Conservation (phyloP, 441 rosid species). For the Iberis amara region DNA sequence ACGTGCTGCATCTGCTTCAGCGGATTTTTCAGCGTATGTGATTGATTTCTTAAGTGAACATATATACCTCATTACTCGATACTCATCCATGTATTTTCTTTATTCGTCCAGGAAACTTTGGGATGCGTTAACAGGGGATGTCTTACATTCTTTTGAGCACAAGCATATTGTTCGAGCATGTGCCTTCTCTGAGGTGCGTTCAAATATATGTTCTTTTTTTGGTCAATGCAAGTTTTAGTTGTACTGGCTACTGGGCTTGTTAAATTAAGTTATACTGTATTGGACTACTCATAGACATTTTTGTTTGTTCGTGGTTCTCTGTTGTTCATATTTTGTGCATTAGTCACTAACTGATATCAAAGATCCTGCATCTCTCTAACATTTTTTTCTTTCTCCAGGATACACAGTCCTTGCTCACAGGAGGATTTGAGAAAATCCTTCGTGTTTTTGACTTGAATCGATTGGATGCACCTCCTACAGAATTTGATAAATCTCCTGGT, state of each 20-base stretch:
- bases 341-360: background rate
- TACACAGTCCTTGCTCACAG: slow-evolving; percentile 71
- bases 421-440: slow-evolving; percentile 87
- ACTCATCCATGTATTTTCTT: background rate
- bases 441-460: slow-evolving; percentile 84
- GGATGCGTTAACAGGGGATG: slow-evolving; percentile 95
- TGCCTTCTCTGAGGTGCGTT: slow-evolving; percentile 76
- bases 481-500: slow-evolving; percentile 79
- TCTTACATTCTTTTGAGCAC: slow-evolving; percentile 88
- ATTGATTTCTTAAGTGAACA: background rate
- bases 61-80: too few relatives aligned
- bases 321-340: background rate
- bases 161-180: slow-evolving; percentile 95
- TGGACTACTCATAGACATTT: background rate
- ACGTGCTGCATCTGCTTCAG: slow-evolving; percentile 90
- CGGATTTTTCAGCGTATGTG: slow-evolving; percentile 80
- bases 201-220: background rate
- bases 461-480: slow-evolving; percentile 78
- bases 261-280: too few relatives aligned
- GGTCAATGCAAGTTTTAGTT: background rate
- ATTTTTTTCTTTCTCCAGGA: slow-evolving; percentile 41
- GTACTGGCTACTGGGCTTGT: too few relatives aligned
- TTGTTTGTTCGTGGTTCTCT: background rate
- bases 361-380: background rate
- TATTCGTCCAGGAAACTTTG: slow-evolving; percentile 72